A percentile compares a stretch with the other conserved stretches of the same genome.
Conservation (phyloP, 805 yeast genomes). For the Candida xyloterini region DNA sequence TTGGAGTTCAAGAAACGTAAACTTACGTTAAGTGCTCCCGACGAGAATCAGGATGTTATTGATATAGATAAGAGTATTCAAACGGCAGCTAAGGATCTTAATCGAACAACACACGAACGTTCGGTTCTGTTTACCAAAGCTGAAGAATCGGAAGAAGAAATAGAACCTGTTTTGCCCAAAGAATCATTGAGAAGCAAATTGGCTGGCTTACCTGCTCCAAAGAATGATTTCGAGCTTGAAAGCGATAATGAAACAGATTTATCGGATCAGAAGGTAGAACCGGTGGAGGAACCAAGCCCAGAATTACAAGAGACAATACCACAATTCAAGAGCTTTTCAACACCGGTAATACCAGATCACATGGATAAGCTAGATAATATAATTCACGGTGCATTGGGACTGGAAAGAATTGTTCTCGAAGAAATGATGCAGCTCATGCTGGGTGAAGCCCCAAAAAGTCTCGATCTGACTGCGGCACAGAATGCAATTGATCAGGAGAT, state of each 20-base stretch:
- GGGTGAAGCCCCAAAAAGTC: background rate
- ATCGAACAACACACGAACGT: slow-evolving; percentile 29
- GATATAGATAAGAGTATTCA: slow-evolving; percentile 36
- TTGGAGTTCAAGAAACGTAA: slow-evolving; percentile 36
- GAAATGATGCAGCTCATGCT: slow-evolving; percentile 4
- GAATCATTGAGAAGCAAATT: slow-evolving; percentile 12
- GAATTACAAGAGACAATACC: background rate
- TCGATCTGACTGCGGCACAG: slow-evolving; percentile 1
- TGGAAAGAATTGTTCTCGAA: slow-evolving; percentile 7
- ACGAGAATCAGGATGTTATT: slow-evolving; percentile 12
- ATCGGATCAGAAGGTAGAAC: background rate
- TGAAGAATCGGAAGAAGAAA: slow-evolving; percentile 15
- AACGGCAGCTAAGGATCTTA: slow-evolving; percentile 34
- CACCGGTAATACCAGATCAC: background rate
- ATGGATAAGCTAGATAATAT: background rate
- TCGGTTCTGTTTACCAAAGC: slow-evolving; percentile 35
- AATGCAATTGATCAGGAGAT: slow-evolving; percentile 6
- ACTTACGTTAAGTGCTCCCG: slow-evolving; percentile 38
- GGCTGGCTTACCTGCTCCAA: slow-evolving; percentile 19
- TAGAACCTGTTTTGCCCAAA: background rate
- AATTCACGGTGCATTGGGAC: background rate
- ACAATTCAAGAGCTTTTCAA: background rate
- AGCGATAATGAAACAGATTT: slow-evolving; percentile 18
- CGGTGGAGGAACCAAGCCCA: background rate
- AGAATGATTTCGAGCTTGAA: slow-evolving; percentile 46